A percentile compares a stretch with the other conserved stretches of the same genome.
These are phyloP conservation scores for Pseudocohnilembus persalinus DNA, from an alignment of 169 alveolate species.

Conservation along the genomic window DNA sequence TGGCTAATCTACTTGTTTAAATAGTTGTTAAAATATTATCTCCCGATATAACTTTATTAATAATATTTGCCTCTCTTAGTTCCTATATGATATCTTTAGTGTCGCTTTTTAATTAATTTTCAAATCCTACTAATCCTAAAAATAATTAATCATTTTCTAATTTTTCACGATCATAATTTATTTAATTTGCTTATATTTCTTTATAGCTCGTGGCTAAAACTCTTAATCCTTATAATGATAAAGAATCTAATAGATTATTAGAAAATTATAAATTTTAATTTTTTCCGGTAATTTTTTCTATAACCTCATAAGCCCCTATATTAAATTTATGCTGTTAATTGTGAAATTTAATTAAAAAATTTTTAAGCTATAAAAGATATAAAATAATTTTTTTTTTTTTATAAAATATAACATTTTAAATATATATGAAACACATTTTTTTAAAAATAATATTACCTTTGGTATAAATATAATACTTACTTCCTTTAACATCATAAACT, in stretches of 20 bases:
- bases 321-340: too few relatives aligned
- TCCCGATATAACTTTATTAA: constrained; percentile 77
- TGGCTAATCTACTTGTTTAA: constrained; percentile 44
- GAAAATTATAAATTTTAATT: constrained; percentile 50
- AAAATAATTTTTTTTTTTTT: too few relatives aligned
- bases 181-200: constrained; percentile 32
- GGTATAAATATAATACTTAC: constrained; percentile 47
- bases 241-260: constrained; percentile 65
- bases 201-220: constrained; percentile 55
- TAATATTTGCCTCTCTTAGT: constrained; percentile 60
- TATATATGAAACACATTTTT: neutral
- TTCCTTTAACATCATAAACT: constrained; percentile 54
- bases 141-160: constrained; percentile 67
- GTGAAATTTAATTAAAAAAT: too few relatives aligned
- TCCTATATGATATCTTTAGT: constrained; percentile 54
- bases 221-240: constrained; percentile 44
- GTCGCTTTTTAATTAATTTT: constrained; percentile 71
- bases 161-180: constrained; percentile 56
- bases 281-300: constrained; percentile 56
- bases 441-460: too few relatives aligned
- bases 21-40: constrained; percentile 83
- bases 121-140: constrained; percentile 76
- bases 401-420: too few relatives aligned
- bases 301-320: constrained; percentile 82
- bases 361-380: too few relatives aligned